Evolutionary conservation across 1,284 basidiomycete genomes (phyloP).

Genomic region (Moesziomyces sp.): DNA sequence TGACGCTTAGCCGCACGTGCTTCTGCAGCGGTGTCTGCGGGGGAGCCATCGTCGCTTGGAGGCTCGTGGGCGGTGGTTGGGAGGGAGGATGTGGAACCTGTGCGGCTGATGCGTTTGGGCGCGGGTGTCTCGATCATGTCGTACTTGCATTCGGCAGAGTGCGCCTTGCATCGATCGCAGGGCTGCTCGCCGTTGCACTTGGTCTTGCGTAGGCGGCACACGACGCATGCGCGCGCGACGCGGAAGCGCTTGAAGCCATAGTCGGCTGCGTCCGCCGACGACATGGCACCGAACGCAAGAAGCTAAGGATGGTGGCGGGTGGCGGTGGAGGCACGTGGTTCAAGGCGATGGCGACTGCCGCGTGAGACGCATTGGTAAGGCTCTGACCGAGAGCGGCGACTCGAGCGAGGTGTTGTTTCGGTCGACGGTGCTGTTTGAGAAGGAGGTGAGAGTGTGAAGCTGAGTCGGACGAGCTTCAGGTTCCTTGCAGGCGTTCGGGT

Average conservation of each 20-base stretch:
- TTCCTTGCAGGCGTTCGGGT: no score
- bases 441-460: no score
- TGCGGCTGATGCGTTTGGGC: slow-evolving; percentile 25
- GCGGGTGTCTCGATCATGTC: slow-evolving; percentile 34
- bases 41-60: slow-evolving; percentile 14
- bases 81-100: slow-evolving; percentile 18
- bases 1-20: slow-evolving; percentile 33
- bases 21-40: slow-evolving; percentile 14
- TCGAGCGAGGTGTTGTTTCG: background rate
- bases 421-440: background rate
- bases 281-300: slow-evolving; percentile 15
- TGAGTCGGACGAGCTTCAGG: background rate
- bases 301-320: no score
- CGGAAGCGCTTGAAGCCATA: slow-evolving; percentile 48
- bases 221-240: slow-evolving; percentile 38
- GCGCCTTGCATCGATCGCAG: slow-evolving; percentile 47
- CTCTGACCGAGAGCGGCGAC: no score
- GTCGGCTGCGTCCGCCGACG: slow-evolving; percentile 48
- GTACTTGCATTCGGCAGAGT: slow-evolving; percentile 48
- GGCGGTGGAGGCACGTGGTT: no score
- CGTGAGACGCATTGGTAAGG: no score
- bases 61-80: slow-evolving; percentile 4
- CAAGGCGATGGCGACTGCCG: no score
- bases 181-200: slow-evolving; percentile 51
- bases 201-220: slow-evolving; percentile 46